Evolutionary conservation across 352 stramenopile genomes (phyloP), one percentile per base, ranked within the genome.

Genomic region (Pythium myriotylum): DNA sequence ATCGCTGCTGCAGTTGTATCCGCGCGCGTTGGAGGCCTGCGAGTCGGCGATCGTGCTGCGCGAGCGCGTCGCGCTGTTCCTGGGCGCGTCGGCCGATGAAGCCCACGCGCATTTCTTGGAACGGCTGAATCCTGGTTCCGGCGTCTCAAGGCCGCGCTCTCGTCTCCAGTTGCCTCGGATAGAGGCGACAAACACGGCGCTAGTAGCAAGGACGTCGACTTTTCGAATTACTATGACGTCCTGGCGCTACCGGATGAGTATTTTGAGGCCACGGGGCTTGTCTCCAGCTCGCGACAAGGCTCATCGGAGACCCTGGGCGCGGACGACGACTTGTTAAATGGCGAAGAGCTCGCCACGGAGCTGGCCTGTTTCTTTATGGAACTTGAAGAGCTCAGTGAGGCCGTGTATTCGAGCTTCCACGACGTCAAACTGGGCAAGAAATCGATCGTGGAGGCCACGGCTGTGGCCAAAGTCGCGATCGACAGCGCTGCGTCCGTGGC

Each of bases 381-480:
- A 41, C 23, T 70, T 4, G 64, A 67, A 16, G 43, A 50, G 19
- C 14, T 50, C 14, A 26, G 14, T 5, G 43, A 50, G 20, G 16
- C 3, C 13, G 70, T 74, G 7, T 69, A 68, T 32, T 55, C 5
- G 10, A 47, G 62, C 12, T 73, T 70, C 22, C 39, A 59, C 19
- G 45, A 70, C n/a, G 70, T 78, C 14, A 78, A 78, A 46, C 64
- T 62, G 16, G 50, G 73, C 39, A 32, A 66, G 42, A 64, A 58
- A n/a, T 73, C 70, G 10, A 54, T 78, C 47, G 49, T 78, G 29
- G 70, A 78, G 19, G 63, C 70, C 3, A 69, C 70, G 0, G 56
- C 67, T 1, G 70, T 73, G 14, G 67, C 62, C 0, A 66, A 73
- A 10, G 20, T 71, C 24, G 67, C 70, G 2, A 75, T 73, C 22